Conservation (phyloP, 257 asterid genomes). For the Leptodermis oblonga region DNA sequence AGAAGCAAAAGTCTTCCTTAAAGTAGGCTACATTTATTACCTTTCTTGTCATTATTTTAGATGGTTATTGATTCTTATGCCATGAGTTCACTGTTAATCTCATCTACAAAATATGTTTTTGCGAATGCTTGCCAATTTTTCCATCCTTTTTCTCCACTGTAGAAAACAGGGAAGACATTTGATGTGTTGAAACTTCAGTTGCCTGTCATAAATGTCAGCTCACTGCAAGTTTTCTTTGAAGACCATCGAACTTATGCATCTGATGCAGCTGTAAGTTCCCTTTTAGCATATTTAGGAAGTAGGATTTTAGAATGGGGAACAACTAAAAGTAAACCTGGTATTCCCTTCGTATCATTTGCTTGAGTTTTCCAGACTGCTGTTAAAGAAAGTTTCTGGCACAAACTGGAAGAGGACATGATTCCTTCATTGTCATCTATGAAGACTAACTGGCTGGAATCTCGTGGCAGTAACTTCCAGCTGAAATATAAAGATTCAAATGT, state of each 20-base stretch:
- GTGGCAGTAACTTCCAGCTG: conserved; percentile 55
- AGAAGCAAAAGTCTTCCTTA: not conserved
- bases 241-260: conserved; percentile 96
- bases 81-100: not conserved
- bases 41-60: not conserved
- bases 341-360: conserved; percentile 13
- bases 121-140: conserved; percentile 19
- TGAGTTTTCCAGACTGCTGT: conserved; percentile 51
- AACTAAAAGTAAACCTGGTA: not conserved
- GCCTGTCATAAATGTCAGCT: conserved; percentile 69
- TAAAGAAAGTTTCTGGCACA: conserved; percentile 71
- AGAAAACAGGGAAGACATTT: conserved; percentile 83
- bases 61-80: not conserved
- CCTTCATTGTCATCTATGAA: conserved; percentile 59
- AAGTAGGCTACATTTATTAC: not conserved
- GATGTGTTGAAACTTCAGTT: conserved; percentile 84
- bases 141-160: conserved; percentile 28
- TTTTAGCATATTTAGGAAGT: not conserved
- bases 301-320: not conserved
- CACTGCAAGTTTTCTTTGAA: conserved; percentile 65
- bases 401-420: conserved; percentile 81
- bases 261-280: conserved; percentile 69
- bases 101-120: conserved; percentile 1
- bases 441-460: conserved; percentile 88
- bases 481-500: conserved; percentile 74